Conservation (phyloP, 2,329 filamentous ascomycete genomes). For the Botrytis pseudocinerea region DNA sequence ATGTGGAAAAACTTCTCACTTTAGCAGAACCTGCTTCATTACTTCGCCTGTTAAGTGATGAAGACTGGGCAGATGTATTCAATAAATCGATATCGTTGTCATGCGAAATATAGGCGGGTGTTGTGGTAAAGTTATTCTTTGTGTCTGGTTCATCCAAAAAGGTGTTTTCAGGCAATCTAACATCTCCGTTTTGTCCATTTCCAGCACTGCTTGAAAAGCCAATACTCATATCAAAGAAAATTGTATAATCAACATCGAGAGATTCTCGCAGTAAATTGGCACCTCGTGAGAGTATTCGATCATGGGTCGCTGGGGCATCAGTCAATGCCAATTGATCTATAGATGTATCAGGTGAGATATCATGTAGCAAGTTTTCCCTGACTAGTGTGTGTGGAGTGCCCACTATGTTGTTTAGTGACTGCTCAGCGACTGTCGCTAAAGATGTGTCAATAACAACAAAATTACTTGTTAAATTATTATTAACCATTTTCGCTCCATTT, state of each 20-base stretch:
- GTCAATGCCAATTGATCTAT: not conserved
- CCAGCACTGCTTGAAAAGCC: conserved; percentile 15
- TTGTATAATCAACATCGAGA: conserved; percentile 27
- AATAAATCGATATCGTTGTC: not conserved
- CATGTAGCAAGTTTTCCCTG: not conserved
- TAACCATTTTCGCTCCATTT: not conserved
- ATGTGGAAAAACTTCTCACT: conserved; percentile 18
- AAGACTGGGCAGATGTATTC: not conserved
- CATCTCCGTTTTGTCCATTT: not conserved
- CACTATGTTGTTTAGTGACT: conserved; percentile 19
- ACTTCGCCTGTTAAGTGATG: conserved; percentile 3
- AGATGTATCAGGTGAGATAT: not conserved
- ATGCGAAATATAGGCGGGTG: not conserved
- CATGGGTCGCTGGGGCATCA: conserved; percentile 15
- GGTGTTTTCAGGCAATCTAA: not conserved
- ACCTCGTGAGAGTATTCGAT: conserved; percentile 22
- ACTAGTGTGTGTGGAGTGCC: not conserved
- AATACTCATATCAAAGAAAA: conserved; percentile 27
- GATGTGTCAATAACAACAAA: not conserved
- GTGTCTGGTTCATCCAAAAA: not conserved
- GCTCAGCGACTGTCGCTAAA: conserved; percentile 4
- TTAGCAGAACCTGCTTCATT: conserved; percentile 17
- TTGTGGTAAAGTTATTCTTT: not conserved
- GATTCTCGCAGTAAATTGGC: conserved; percentile 28
- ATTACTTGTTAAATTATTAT: not conserved